phyloP scores from a whole-genome alignment of 371 early-diverging fungal genomes.

The Mucor piriformis region DNA sequence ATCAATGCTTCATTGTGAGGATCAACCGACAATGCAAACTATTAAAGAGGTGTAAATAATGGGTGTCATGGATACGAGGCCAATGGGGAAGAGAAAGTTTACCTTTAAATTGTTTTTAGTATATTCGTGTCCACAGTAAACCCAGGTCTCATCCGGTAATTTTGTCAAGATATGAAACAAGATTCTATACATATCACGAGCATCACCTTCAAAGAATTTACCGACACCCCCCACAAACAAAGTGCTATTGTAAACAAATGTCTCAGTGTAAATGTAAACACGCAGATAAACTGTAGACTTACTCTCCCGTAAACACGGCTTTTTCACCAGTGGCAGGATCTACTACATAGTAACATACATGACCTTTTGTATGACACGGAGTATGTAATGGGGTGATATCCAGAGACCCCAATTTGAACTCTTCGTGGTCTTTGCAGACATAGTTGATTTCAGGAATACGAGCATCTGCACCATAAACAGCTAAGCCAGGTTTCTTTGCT shows the following conservation, averaged over 20 bases:
- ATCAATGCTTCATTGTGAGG: slow-evolving; percentile 52
- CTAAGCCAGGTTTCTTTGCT: slow-evolving; percentile 68
- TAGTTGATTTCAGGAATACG: slow-evolving; percentile 85
- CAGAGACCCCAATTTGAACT: slow-evolving; percentile 76
- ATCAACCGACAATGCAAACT: slow-evolving; percentile 54
- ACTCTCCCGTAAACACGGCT: slow-evolving; percentile 57
- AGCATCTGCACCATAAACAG: slow-evolving; percentile 86
- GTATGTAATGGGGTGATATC: slow-evolving; percentile 73
- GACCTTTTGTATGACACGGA: slow-evolving; percentile 89
- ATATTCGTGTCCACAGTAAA: slow-evolving; percentile 78
- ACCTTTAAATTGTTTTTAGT: slow-evolving; percentile 45
- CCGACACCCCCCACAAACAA: slow-evolving; percentile 77
- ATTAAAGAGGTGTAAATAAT: too few relatives aligned
- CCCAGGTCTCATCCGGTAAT: slow-evolving; percentile 85
- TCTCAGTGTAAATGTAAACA: neutral
- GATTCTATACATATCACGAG: slow-evolving; percentile 82
- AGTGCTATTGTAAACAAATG: slow-evolving; percentile 23
- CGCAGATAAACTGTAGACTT: neutral
- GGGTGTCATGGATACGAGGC: too few relatives aligned
- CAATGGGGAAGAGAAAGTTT: neutral
- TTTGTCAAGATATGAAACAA: slow-evolving; percentile 71
- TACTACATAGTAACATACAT: slow-evolving; percentile 82
- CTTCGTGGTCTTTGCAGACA: slow-evolving; percentile 73
- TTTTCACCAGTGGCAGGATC: slow-evolving; percentile 52
- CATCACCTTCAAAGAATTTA: slow-evolving; percentile 92